Evolutionary conservation across 2,329 filamentous ascomycete genomes (phyloP), one percentile per base, ranked within the genome.

Genomic region (Macrophomina tecta): DNA sequence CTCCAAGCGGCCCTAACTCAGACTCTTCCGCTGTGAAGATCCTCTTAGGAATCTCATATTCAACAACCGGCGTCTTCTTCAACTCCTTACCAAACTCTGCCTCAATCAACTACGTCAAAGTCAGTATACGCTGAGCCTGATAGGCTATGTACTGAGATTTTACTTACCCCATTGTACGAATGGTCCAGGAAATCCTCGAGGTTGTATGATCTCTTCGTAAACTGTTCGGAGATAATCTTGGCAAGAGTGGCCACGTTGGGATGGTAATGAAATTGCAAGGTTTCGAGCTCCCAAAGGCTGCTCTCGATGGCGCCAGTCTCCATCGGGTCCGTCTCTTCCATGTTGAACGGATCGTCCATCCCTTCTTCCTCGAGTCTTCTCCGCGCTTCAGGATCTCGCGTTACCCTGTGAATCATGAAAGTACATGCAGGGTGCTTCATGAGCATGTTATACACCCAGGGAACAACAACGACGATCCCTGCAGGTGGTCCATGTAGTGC

Each of bases 101-200:
- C 68, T 95, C 92, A 51, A 98, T 81, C 76, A 99, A 87, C 90
- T 92, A 11, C 6, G 23, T n/a, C 40, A 53, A 23, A 34, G 28
- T 14, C 46, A 61, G 56, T 14, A 51, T 12, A 14, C 42, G 38
- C 9, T 11, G 12, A 40, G n/a, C 36, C 36, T 38, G 36, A 38
- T 11, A 32, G 11, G 42, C 55, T 60, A 62, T 49, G 16, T 16
- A 49, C 28, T 8, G 30, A 66, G n/a, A 23, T 23, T 1, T 23
- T 23, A 86, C 87, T 85, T 85, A 90, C 90, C 75, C 88, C 92
- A 73, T 84, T 87, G 79, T 98, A 99, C 0, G 92, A 94, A 77
- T 98, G 93, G 75, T 99, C 95, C 56, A 98, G 81, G 79, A 99
- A 99, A 76, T 99, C 95, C 76, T 99, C 95, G n/a, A 97, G 81